Evolutionary conservation across 2,329 filamentous ascomycete species (phyloP), one percentile per base, ranked within the genome.

Genomic region (Fusarium succisae): DNA sequence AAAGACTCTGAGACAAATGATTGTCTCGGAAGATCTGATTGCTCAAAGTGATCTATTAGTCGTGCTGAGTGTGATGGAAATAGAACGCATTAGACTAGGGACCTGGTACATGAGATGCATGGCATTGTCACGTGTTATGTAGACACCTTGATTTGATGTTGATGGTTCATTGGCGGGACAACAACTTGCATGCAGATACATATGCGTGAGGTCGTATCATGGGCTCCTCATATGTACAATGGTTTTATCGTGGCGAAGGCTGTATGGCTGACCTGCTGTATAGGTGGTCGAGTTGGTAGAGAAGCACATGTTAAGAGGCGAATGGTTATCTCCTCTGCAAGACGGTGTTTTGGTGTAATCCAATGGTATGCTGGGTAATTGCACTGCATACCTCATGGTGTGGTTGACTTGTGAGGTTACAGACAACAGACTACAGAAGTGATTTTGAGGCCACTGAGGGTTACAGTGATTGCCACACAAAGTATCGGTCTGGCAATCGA

Each of bases 241-340:
- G 53, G 18, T 24, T n/a, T 56, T 53, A 64, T 69, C 72, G 75
- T 77, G 75, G 66, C 75, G 44, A 51, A 56, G 60, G 63, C 63
- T 75, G 65, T 69, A 57, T 75, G 70, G 68, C 26, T 53, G 32
- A 38, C 18, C 14, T 45, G 14, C 24, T 48, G 22, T 43, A 47
- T 59, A 60, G 17, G 35, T 22, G 63, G 24, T 10, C 26, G 41
- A 35, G 6, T 44, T 18, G 59, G 55, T 22, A 60, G 39, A 70
- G 32, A 45, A 60, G 59, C 56, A 66, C 24, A 69, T 54, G 61
- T 47, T 45, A 47, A 50, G 15, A 32, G 26, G 24, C 28, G 32
- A 56, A 41, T n/a, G 32, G 35, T 2, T 17, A 24, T 45, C 41
- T 22, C n/a, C 38, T 30, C 24, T 63, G 37, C 30, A 45, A 41